Percentiles rank a stretch among this genome's conserved stretches.
Conservation (phyloP, 768 basidiomycete species). For the Hebeloma cylindrosporum region DNA sequence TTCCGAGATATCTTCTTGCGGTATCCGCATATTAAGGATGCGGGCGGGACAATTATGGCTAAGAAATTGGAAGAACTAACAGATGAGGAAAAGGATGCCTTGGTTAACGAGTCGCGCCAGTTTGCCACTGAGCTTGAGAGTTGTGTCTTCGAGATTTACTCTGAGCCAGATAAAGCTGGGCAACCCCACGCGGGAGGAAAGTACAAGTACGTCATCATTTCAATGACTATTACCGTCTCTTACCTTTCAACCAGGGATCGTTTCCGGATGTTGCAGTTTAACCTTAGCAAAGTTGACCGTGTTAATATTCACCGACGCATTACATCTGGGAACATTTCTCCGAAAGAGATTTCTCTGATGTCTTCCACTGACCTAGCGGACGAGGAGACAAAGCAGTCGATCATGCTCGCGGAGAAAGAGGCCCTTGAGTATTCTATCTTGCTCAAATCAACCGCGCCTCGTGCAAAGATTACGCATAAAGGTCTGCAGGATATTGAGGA, state of each 20-base stretch:
- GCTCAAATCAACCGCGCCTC: conserved; percentile 64
- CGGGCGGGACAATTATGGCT: conserved; percentile 27
- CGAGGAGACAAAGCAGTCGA: conserved; percentile 82
- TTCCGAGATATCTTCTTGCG: conserved; percentile 69
- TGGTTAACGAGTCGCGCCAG: conserved; percentile 56
- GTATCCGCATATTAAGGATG: conserved; percentile 54
- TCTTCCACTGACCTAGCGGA: conserved; percentile 87
- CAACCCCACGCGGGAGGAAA: conserved; percentile 64
- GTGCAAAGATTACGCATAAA: conserved; percentile 88
- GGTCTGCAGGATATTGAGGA: conserved; percentile 90
- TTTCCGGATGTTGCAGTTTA: conserved; percentile 88
- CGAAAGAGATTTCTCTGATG: conserved; percentile 78
- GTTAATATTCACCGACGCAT: conserved; percentile 78
- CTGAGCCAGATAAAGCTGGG: conserved; percentile 74
- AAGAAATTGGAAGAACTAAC: conserved; percentile 55
- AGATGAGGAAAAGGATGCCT: conserved; percentile 55
- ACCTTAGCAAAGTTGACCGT: conserved; percentile 81
- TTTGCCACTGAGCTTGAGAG: conserved; percentile 76
- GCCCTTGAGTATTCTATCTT: conserved; percentile 84
- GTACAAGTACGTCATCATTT: conserved; percentile 62
- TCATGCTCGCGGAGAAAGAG: conserved; percentile 79
- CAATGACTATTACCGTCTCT: conserved; percentile 13
- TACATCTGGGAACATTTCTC: conserved; percentile 60
- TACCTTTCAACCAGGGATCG: conserved; percentile 60
- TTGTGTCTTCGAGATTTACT: conserved; percentile 72